These are phyloP conservation scores for Elaeagnus macrophylla DNA, from an alignment of 306 rosid genomes.

Conservation along the genomic window DNA sequence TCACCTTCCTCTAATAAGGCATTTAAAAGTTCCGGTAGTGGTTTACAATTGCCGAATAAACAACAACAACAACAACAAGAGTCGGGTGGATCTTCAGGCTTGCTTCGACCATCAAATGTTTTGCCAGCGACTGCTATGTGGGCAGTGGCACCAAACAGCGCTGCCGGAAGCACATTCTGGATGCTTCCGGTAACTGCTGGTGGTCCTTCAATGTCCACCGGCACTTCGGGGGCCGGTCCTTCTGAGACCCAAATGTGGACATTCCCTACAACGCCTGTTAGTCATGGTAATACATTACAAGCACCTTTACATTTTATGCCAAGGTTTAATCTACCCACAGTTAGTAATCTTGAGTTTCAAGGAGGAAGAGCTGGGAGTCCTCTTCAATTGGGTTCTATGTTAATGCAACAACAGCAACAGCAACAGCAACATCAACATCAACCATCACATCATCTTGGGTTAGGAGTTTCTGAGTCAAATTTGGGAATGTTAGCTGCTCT, in stretches of 20 bases:
- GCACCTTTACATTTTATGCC: slow-evolving; percentile 68
- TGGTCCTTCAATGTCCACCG: slow-evolving; percentile 10
- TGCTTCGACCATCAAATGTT: slow-evolving; percentile 42
- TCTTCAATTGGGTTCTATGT: slow-evolving; percentile 67
- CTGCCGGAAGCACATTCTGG: slow-evolving; percentile 73
- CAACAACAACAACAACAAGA: slow-evolving; percentile 14
- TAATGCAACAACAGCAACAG: slow-evolving; percentile 37
- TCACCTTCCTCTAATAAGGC: slow-evolving; percentile 29
- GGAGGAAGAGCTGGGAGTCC: slow-evolving; percentile 32
- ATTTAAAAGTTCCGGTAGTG: slow-evolving; percentile 9
- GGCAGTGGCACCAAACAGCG: slow-evolving; percentile 54
- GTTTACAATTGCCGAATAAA: slow-evolving; percentile 27
- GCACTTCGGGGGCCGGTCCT: slow-evolving; percentile 20
- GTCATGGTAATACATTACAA: slow-evolving; percentile 39
- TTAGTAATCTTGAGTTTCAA: slow-evolving; percentile 41
- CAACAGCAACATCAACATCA: slow-evolving; percentile 21
- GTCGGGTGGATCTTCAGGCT: slow-evolving; percentile 30
- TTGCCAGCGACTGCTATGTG: slow-evolving; percentile 69
- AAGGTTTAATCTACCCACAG: slow-evolving; percentile 50
- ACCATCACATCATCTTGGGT: slow-evolving; percentile 61
- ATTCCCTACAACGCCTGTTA: slow-evolving; percentile 33
- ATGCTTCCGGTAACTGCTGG: slow-evolving; percentile 60
- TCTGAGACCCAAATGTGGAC: slow-evolving; percentile 80
- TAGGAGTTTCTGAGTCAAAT: slow-evolving; percentile 69
- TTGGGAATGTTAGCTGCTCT: slow-evolving; percentile 82